Base-by-base conservation (phyloP, 805 yeast genomes). In the Metschnikowia continentalis region DNA sequence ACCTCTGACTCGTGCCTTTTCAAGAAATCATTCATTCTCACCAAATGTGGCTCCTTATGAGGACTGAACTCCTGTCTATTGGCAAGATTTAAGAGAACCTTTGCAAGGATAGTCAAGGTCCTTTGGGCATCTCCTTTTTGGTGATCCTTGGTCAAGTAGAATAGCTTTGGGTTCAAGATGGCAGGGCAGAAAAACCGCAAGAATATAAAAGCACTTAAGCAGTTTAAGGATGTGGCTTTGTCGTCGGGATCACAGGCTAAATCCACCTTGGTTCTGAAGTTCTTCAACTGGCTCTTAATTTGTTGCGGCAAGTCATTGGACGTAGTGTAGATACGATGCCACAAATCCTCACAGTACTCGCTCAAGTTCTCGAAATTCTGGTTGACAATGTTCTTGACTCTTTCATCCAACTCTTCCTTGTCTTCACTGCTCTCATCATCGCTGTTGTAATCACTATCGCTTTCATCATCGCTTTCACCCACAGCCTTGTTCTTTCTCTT, bases 161-260 rank as follows among this genome's bases (percentile, higher is more conserved):
- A 90, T 45, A 91, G 67, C 60, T 89, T 90, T 0, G 99, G 99
- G 61, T 90, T 91, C 62, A 94, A 69, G 30, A 92, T 79, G 0
- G 96, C 96, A 0, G 99, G 98, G 60, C 97, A 90, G 56, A 90
- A 79, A 66, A 74, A 74, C 51, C 78, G 58, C 53, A 92, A 69
- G 64, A 92, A 94, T 11, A 92, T 70, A 60, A 94, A 88, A 0
- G 96, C 90, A 19, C 94, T 80, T 32, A 91, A 70, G 46, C 96
- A 87, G 61, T 90, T 86, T 52, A 86, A 71, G 0, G 90, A 78
- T 0, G 78, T 74, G 2, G 64, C 61, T 51, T 72, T 71, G 59
- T 83, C 86, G 13, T 70, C 74, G 1, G 84, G 81, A 54, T 79
- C 82, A 53, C 81, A 76, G 10, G 80, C 79, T 38, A 81, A 64